Conservation (phyloP, 768 basidiomycete species). For the Peribolospora kevripleyi region DNA sequence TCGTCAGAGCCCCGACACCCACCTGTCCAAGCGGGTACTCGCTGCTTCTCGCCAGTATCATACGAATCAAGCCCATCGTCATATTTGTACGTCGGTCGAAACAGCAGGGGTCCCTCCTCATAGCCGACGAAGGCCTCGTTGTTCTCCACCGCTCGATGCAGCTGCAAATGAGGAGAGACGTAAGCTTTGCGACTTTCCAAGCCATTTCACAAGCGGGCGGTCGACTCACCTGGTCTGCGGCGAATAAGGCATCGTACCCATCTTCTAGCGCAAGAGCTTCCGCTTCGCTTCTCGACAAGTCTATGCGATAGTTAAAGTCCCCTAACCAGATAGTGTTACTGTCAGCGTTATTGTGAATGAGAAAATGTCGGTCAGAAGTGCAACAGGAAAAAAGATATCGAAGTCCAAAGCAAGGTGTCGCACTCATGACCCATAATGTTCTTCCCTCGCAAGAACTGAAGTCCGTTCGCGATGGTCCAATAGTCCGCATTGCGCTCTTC, state of each 20-base stretch:
- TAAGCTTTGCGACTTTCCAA: neutral
- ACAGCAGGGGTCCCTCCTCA: conserved; percentile 69
- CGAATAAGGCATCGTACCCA: conserved; percentile 47
- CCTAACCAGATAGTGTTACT: conserved; percentile 86
- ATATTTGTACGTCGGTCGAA: conserved; percentile 86
- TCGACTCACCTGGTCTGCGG: conserved; percentile 54
- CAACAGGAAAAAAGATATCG: neutral
- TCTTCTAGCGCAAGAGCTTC: conserved; percentile 38
- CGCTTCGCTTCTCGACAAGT: conserved; percentile 59
- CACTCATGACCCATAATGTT: conserved; percentile 76
- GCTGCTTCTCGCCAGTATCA: conserved; percentile 85
- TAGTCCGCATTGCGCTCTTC: conserved; percentile 85
- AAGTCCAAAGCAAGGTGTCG: conserved; percentile 14
- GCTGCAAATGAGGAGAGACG: conserved; percentile 23
- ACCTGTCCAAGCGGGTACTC: conserved; percentile 97
- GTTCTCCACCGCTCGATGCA: conserved; percentile 44
- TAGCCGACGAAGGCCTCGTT: conserved; percentile 59
- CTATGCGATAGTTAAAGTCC: conserved; percentile 86
- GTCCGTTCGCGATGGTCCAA: conserved; percentile 51
- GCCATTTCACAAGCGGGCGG: neutral
- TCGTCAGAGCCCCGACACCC: conserved; percentile 8
- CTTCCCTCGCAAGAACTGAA: conserved; percentile 76
- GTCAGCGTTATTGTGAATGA: neutral
- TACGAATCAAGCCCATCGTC: conserved; percentile 44
- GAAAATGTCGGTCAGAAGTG: neutral